Base-by-base conservation (phyloP, 768 basidiomycete genomes). In the Serendipita sp. region DNA sequence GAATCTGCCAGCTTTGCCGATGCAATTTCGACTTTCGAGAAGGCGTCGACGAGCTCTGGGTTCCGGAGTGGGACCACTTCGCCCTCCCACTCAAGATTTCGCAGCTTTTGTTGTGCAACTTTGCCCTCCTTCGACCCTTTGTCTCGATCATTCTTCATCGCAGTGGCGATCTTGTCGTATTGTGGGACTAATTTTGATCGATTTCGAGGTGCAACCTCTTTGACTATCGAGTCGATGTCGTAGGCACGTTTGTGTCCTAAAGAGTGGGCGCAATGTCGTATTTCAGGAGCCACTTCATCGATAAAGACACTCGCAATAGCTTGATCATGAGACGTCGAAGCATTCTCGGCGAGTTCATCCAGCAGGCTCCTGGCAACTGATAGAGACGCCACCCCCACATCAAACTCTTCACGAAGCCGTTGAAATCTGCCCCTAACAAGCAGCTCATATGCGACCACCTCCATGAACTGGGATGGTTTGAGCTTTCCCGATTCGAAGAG, bases 251-350 rank as follows among this genome's bases (percentile, higher is more conserved):
- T 76, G 61, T 82, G 77, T 1, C 91, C 89, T 14, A 94, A 76
- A 68, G 91, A 85, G 68, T 97, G 95, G 0, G 94, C 93, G 67
- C 87, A 91, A 73, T 93, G 86, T 48, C 95, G 78, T 61, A 98
- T 91, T 71, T 96, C 84, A 0, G 95, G 92, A 24, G 88, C 85
- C 61, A 95, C 82, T 68, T 88, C 86, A 69, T 98, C 94, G 3
- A 85, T 80, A 69, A 90, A 88, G 31, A 89, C 78, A 7, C 82
- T 80, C 3, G 90, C 88, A 7, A 97, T 79, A 1, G 94, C 95
- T 72, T 94, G 90, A 56, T 92, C 90, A 38, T 84, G 78, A 68
- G 86, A 89, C 16, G 85, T 86, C n/a, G 71, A 70, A 0, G 88
- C 87, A 2, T 75, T 69, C 9, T 72, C 73, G 0, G 85, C 81